phyloP scores from a whole-genome alignment of 2,329 filamentous ascomycete genomes.

The Aspergillus hiratsukae region DNA sequence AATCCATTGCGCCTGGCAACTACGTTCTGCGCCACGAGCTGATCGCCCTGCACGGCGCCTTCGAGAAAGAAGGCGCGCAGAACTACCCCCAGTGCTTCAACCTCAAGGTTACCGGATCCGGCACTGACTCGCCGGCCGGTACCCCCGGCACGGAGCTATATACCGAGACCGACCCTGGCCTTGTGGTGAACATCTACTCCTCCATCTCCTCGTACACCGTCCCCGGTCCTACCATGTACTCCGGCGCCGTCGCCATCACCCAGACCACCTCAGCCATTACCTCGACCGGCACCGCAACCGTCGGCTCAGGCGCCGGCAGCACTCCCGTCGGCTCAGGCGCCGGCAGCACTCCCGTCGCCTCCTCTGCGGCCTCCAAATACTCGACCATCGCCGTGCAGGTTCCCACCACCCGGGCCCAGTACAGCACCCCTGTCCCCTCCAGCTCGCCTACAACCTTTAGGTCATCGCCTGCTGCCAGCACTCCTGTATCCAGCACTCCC shows the following conservation, averaged over 20 bases:
- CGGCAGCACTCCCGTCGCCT: background rate
- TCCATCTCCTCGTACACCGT: conserved; percentile 11
- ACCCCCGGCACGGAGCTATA: conserved; percentile 50
- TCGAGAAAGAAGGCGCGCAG: conserved; percentile 40
- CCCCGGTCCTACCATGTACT: conserved; percentile 14
- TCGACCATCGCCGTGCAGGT: too few species aligned
- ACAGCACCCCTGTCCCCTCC: too few species aligned
- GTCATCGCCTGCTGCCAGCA: too few species aligned
- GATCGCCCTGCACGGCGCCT: conserved; percentile 46
- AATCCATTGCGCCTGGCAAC: conserved; percentile 42
- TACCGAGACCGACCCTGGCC: conserved; percentile 51
- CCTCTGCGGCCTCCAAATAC: background rate
- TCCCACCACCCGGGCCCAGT: too few species aligned
- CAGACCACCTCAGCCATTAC: conserved; percentile 14
- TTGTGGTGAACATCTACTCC: conserved; percentile 53
- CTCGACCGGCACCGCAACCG: conserved; percentile 1
- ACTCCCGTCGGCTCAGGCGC: background rate
- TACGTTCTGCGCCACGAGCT: conserved; percentile 51
- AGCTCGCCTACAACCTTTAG: too few species aligned
- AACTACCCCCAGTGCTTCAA: conserved; percentile 55
- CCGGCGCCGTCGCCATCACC: conserved; percentile 8
- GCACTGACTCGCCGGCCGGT: conserved; percentile 43
- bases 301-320: background rate
- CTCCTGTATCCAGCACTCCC: too few species aligned
- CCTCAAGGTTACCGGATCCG: conserved; percentile 52